Conservation (phyloP, 345 rosid species). For the Dipteronia dyeriana region DNA sequence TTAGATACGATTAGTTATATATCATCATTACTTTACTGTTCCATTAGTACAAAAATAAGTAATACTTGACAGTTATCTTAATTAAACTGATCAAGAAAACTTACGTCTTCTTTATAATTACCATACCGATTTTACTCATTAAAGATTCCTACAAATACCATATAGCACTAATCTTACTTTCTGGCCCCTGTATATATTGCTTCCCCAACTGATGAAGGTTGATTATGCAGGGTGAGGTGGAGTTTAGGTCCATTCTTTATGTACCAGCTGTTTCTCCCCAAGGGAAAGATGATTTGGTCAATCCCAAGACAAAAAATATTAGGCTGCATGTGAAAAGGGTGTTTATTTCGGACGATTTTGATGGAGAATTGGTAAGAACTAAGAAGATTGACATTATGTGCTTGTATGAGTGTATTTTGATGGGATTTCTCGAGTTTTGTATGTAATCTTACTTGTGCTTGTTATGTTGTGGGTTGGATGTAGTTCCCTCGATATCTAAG, state of each 20-base stretch:
- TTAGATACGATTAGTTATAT: neutral
- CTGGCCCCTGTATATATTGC: neutral
- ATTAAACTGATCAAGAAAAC: neutral
- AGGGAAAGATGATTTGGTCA: slow-evolving; percentile 83
- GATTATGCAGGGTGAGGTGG: slow-evolving; percentile 87
- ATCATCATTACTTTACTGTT: neutral
- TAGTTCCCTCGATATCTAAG: slow-evolving; percentile 95
- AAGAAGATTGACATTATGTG: slow-evolving; percentile 28
- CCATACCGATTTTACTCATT: neutral
- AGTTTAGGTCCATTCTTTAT: slow-evolving; percentile 91
- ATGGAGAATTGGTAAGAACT: slow-evolving; percentile 95
- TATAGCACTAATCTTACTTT: neutral
- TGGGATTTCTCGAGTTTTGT: slow-evolving; percentile 1
- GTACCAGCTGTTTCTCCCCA: slow-evolving; percentile 76
- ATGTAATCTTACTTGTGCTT: slow-evolving; percentile 1
- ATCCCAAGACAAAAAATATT: slow-evolving; percentile 94
- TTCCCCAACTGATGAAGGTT: slow-evolving; percentile 19
- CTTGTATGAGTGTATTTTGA: neutral
- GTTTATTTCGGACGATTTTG: slow-evolving; percentile 96
- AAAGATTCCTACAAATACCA: neutral
- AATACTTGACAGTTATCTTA: neutral
- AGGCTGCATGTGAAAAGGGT: slow-evolving; percentile 95
- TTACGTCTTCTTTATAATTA: neutral
- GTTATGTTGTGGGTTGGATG: slow-evolving; percentile 19
- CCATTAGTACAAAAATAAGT: neutral